phyloP scores from a whole-genome alignment of 208 protist species.

The Acanthamoeba healyi region DNA sequence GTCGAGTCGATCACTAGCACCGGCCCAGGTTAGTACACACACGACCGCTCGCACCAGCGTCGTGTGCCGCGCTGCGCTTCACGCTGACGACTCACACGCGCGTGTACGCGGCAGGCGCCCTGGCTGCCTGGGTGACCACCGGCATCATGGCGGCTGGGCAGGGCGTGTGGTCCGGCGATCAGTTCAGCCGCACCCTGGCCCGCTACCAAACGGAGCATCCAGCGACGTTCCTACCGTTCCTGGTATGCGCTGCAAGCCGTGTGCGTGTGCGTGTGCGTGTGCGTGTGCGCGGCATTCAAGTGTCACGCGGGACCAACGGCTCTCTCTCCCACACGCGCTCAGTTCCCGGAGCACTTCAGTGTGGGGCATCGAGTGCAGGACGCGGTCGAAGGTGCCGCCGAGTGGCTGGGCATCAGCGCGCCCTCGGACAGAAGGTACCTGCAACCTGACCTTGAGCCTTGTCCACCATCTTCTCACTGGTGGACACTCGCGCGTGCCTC shows the following conservation, averaged over 20 bases:
- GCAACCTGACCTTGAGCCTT: not conserved
- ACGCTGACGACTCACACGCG: not conserved
- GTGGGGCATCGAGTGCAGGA: not conserved
- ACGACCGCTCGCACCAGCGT: too few relatives aligned
- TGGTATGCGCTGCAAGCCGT: not conserved
- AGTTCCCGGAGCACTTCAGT: constrained; percentile 20
- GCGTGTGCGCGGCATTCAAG: too few relatives aligned
- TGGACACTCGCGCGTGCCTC: too few relatives aligned
- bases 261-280: too few relatives aligned
- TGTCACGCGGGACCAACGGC: too few relatives aligned
- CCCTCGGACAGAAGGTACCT: not conserved
- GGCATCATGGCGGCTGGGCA: not conserved
- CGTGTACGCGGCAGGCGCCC: not conserved
- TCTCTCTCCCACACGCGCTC: not conserved
- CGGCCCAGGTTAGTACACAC: too few relatives aligned
- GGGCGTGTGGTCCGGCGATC: constrained; percentile 2
- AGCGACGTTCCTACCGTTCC: not conserved
- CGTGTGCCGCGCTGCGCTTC: too few relatives aligned
- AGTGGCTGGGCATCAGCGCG: not conserved
- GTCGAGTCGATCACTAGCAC: too few relatives aligned
- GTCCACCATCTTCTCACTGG: not conserved
- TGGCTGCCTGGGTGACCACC: not conserved
- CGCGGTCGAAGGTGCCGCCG: not conserved
- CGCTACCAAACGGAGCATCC: not conserved
- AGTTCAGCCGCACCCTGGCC: not conserved